Evolutionary conservation across 1,284 basidiomycete species (phyloP).

Genomic region (Cryptococcus depauperatus): DNA sequence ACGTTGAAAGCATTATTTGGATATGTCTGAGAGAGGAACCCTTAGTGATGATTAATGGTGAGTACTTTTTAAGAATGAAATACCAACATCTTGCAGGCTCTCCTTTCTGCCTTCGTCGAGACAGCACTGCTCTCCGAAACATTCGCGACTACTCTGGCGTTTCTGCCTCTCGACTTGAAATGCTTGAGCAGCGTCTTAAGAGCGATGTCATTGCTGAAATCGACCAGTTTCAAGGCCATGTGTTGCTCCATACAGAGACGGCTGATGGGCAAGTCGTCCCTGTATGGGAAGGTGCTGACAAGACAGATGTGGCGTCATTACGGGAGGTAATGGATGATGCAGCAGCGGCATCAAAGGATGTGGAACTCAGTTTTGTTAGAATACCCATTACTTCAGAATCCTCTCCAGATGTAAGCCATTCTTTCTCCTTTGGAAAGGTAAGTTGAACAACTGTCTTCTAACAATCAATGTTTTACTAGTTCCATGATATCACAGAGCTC

Average conservation of each 20-base stretch:
- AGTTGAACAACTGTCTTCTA: background rate
- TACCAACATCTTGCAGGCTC: conserved; percentile 24
- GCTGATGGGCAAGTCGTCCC: conserved; percentile 83
- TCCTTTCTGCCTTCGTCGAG: conserved; percentile 52
- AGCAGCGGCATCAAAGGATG: conserved; percentile 47
- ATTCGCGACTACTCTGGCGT: conserved; percentile 90
- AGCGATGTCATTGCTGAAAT: conserved; percentile 83
- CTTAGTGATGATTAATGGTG: conserved; percentile 69
- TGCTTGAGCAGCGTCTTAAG: conserved; percentile 82
- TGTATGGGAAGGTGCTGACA: conserved; percentile 84
- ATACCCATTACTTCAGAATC: conserved; percentile 77
- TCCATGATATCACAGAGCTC: conserved; percentile 55
- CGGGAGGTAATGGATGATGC: conserved; percentile 77
- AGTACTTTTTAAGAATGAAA: conserved; percentile 7
- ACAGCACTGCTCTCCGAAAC: conserved; percentile 71
- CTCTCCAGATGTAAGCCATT: conserved; percentile 45
- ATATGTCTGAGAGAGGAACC: conserved; percentile 90
- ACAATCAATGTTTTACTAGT: conserved; percentile 36
- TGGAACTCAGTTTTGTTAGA: conserved; percentile 61
- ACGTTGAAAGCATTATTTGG: conserved; percentile 68
- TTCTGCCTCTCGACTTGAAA: conserved; percentile 74
- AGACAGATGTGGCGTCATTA: conserved; percentile 71
- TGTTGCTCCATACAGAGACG: conserved; percentile 80
- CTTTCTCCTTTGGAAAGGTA: too few relatives aligned
- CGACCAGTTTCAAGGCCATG: conserved; percentile 71